Evolutionary conservation across 2,329 filamentous ascomycete genomes (phyloP).

Genomic region (Colletotrichum cordylinicola): DNA sequence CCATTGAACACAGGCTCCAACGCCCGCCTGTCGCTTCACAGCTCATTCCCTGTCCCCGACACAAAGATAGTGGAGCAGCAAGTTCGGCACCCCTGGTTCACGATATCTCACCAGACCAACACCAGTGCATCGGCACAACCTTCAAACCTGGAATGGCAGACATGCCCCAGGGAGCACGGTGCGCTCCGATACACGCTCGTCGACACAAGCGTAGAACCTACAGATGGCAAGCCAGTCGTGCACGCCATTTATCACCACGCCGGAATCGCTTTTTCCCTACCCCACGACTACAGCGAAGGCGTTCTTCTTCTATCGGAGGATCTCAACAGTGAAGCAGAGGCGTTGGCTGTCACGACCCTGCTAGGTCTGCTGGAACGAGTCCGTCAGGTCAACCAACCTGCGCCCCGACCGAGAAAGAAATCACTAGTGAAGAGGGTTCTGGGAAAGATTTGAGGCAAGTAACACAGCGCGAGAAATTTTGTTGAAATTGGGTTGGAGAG

Average conservation of each 20-base stretch:
- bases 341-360: background rate
- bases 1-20: background rate
- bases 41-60: background rate
- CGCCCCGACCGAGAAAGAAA: background rate
- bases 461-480: background rate
- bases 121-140: background rate
- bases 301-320: slow-evolving; percentile 11
- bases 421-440: background rate
- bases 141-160: slow-evolving; percentile 8
- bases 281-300: slow-evolving; percentile 20
- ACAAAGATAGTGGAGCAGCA: background rate
- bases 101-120: background rate
- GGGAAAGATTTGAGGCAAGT: background rate
- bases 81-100: slow-evolving; percentile 9
- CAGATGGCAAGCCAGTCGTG: background rate
- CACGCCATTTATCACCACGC: slow-evolving; percentile 24
- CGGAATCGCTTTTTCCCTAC: slow-evolving; percentile 7
- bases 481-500: background rate
- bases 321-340: background rate
- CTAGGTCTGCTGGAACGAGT: slow-evolving; percentile 5
- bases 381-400: slow-evolving; percentile 1
- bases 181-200: slow-evolving; percentile 19
- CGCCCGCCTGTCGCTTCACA: background rate
- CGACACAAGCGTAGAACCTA: background rate
- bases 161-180: background rate